phyloP scores from a whole-genome alignment of 108 stramenopile species.

The Schizochytrium sp. region DNA sequence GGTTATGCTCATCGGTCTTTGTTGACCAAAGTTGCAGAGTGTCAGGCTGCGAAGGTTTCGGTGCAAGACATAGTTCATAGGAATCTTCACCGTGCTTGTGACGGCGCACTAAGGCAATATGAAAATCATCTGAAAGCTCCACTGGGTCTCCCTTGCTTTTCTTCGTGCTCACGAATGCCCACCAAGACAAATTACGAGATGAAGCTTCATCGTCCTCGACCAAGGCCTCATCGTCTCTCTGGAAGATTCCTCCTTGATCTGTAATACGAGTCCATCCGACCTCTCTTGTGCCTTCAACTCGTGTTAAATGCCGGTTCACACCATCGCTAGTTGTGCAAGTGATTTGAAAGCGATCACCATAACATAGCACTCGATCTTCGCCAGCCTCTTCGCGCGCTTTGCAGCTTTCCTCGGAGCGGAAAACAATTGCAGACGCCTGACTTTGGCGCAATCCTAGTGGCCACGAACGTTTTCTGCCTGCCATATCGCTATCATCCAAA shows the following conservation, averaged over 20 bases:
- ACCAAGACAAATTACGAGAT: neutral
- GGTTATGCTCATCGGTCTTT: too few relatives aligned
- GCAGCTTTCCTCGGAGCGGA: neutral
- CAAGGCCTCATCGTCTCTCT: neutral
- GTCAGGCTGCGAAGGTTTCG: too few relatives aligned
- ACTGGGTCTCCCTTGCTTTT: neutral
- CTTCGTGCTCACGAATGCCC: neutral
- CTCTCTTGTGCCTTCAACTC: neutral
- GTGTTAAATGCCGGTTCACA: neutral
- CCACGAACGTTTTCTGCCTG: neutral
- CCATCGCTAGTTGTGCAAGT: neutral
- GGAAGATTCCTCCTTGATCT: neutral
- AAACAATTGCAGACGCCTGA: conserved; percentile 10
- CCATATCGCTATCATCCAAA: neutral
- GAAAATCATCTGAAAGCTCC: neutral
- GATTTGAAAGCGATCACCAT: neutral
- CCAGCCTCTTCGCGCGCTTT: neutral
- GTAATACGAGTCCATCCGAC: neutral
- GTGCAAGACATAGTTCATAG: neutral
- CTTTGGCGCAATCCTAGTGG: neutral
- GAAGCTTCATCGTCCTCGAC: neutral
- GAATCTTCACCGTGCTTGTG: neutral
- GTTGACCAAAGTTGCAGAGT: too few relatives aligned
- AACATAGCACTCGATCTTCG: neutral
- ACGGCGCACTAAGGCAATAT: neutral